Percentiles rank a stretch among this genome's conserved stretches.
phyloP scores from a whole-genome alignment of 176 grass and related monocot genomes.

The Leersia perrieri region DNA sequence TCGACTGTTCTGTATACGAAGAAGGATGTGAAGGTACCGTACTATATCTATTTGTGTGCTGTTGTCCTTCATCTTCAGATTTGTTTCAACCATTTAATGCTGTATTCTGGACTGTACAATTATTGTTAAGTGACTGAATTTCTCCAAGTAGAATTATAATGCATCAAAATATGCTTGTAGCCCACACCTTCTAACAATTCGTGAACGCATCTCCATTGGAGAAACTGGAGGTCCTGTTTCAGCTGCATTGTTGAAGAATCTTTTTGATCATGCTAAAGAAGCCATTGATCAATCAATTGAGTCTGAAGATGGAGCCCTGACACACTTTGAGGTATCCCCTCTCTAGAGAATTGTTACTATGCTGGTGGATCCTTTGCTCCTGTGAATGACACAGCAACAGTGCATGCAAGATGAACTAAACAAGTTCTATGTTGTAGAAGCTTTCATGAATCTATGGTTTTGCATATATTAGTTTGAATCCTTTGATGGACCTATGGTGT shows the following conservation, averaged over 20 bases:
- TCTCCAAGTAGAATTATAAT: too few species aligned
- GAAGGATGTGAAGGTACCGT: neutral
- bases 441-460: neutral
- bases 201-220: conserved; percentile 80
- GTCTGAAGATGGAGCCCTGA: conserved; percentile 75
- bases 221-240: conserved; percentile 68
- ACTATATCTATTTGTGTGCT: neutral
- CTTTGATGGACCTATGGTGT: neutral
- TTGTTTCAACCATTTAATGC: neutral
- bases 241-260: conserved; percentile 40
- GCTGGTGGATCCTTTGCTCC: neutral
- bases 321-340: conserved; percentile 77
- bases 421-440: neutral
- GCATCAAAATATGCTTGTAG: conserved; percentile 35
- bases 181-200: conserved; percentile 78
- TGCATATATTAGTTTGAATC: neutral
- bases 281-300: conserved; percentile 66
- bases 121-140: too few species aligned
- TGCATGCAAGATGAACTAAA: neutral
- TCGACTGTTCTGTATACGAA: neutral
- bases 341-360: neutral
- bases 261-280: conserved; percentile 58
- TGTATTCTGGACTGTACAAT: neutral
- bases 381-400: neutral
- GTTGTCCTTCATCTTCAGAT: neutral